Evolutionary conservation across 2,329 filamentous ascomycete species (phyloP).

Genomic region (Albophoma yamanashiensis): DNA sequence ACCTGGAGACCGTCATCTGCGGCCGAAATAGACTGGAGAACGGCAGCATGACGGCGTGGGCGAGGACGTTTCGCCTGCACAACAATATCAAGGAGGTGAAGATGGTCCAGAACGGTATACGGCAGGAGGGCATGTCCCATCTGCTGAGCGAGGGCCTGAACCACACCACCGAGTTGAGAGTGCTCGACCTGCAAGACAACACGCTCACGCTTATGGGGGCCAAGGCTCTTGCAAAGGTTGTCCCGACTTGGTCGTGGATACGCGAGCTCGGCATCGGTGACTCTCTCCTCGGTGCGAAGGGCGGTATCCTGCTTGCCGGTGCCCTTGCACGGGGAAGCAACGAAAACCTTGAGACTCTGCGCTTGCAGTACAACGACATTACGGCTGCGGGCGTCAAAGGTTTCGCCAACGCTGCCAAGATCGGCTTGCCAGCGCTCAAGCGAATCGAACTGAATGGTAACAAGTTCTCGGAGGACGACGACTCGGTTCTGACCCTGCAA

Average conservation of each 20-base stretch:
- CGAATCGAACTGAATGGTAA: conserved; percentile 94
- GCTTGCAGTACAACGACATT: conserved; percentile 92
- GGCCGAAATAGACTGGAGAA: conserved; percentile 93
- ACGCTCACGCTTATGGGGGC: conserved; percentile 82
- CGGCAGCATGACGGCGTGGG: conserved; percentile 94
- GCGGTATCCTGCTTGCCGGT: conserved; percentile 60
- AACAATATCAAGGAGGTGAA: conserved; percentile 74
- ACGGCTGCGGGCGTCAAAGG: conserved; percentile 62
- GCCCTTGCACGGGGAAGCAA: conserved; percentile 70
- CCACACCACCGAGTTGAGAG: conserved; percentile 56
- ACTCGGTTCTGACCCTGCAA: conserved; percentile 55
- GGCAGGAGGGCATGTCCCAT: conserved; percentile 80
- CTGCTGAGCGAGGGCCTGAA: conserved; percentile 71
- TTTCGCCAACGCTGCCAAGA: conserved; percentile 57
- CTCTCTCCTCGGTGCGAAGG: conserved; percentile 70
- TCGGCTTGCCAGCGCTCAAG: conserved; percentile 62
- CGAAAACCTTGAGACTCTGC: conserved; percentile 65
- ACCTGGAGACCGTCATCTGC: conserved; percentile 94
- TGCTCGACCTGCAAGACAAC: conserved; percentile 93
- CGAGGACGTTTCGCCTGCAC: conserved; percentile 74
- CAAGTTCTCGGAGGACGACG: conserved; percentile 81
- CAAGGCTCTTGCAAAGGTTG: conserved; percentile 63
- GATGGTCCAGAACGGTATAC: conserved; percentile 98
- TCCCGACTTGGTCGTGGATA: conserved; percentile 63
- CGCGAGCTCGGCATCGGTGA: conserved; percentile 83